These are phyloP conservation scores for Calonectria ilicicola DNA, from an alignment of 2,329 filamentous ascomycete genomes.

Conservation along the genomic window DNA sequence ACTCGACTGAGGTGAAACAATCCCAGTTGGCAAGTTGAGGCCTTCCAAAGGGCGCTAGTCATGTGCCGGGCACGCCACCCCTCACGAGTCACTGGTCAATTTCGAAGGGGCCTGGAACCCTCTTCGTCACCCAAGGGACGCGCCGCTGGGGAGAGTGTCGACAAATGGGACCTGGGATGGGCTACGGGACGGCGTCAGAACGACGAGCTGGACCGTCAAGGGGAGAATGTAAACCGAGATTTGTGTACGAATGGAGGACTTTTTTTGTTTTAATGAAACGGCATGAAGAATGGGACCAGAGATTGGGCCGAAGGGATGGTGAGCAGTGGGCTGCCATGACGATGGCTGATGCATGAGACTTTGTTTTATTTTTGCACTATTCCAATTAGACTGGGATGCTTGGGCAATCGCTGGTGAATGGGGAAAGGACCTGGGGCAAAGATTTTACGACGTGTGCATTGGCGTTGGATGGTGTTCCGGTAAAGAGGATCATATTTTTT, in stretches of 20 bases:
- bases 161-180: not conserved
- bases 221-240: constrained; percentile 7
- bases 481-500: constrained; percentile 19
- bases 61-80: not conserved
- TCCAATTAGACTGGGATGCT: constrained; percentile 38
- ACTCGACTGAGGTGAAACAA: constrained; percentile 22
- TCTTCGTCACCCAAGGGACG: not conserved
- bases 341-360: constrained; percentile 15
- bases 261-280: constrained; percentile 32
- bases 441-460: constrained; percentile 26
- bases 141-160: not conserved
- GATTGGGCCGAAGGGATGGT: constrained; percentile 16
- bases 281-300: constrained; percentile 30
- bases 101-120: not conserved
- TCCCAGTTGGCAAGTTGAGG: constrained; percentile 8
- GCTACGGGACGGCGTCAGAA: not conserved
- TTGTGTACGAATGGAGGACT: constrained; percentile 31
- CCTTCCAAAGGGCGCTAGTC: not conserved
- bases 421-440: constrained; percentile 14
- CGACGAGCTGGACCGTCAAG: constrained; percentile 12
- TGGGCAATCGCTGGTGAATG: constrained; percentile 29
- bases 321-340: constrained; percentile 39
- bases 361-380: constrained; percentile 27
- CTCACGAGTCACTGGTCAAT: not conserved
- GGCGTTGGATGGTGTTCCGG: constrained; percentile 42